Evolutionary conservation across 2,329 filamentous ascomycete species (phyloP).

Genomic region (Penicillium sp.): DNA sequence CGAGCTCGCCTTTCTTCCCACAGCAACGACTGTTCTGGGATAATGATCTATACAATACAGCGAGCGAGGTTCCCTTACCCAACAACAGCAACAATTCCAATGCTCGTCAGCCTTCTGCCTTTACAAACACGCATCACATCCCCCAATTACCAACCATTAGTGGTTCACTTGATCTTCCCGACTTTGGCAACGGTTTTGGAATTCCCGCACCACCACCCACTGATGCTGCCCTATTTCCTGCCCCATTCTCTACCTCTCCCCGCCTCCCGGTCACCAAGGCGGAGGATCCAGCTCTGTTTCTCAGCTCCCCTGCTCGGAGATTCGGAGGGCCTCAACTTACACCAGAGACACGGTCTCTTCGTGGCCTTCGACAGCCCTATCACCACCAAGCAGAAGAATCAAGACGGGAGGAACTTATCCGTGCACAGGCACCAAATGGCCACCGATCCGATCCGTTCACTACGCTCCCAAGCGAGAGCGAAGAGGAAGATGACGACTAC

Average conservation of each 20-base stretch:
- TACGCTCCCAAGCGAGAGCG: slow-evolving; percentile 28
- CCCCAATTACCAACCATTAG: slow-evolving; percentile 39
- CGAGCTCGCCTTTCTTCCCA: slow-evolving; percentile 56
- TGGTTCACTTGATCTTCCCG: slow-evolving; percentile 33
- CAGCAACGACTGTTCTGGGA: slow-evolving; percentile 54
- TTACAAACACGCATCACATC: slow-evolving; percentile 25
- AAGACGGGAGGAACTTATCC: slow-evolving; percentile 42
- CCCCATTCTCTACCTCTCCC: slow-evolving; percentile 47
- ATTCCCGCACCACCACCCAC: slow-evolving; percentile 29
- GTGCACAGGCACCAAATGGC: slow-evolving; percentile 30
- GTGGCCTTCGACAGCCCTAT: slow-evolving; percentile 44
- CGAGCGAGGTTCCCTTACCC: slow-evolving; percentile 16
- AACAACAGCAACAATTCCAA: slow-evolving; percentile 16
- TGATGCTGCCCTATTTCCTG: slow-evolving; percentile 41
- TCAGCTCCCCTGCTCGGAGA: slow-evolving; percentile 49
- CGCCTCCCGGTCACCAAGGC: slow-evolving; percentile 38
- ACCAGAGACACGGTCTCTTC: slow-evolving; percentile 27
- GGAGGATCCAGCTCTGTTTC: slow-evolving; percentile 48
- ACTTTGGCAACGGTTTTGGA: slow-evolving; percentile 30
- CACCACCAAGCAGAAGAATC: slow-evolving; percentile 50
- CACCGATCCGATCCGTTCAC: slow-evolving; percentile 30
- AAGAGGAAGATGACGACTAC: slow-evolving; percentile 34
- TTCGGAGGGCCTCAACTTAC: slow-evolving; percentile 42
- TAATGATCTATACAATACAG: slow-evolving; percentile 32
- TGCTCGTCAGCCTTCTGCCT: slow-evolving; percentile 24